phyloP scores from a whole-genome alignment of 2,329 filamentous ascomycete species.

The Aspergillus arachidicola region DNA sequence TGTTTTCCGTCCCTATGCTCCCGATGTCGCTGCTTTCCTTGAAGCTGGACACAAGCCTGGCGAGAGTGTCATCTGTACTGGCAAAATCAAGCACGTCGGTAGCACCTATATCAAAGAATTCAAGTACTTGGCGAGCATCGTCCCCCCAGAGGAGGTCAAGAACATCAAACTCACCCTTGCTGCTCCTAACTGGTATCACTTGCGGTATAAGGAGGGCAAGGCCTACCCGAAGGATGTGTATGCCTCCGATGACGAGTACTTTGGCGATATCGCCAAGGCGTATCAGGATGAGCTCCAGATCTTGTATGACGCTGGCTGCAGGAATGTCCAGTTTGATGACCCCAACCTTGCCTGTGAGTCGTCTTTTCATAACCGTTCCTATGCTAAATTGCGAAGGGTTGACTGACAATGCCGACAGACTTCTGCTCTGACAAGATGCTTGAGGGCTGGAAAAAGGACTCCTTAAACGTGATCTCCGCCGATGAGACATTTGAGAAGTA shows the following conservation, averaged over 20 bases:
- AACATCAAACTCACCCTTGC: constrained; percentile 71
- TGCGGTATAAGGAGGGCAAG: constrained; percentile 59
- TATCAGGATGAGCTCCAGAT: constrained; percentile 65
- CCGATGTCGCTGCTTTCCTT: constrained; percentile 64
- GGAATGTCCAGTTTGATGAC: constrained; percentile 70
- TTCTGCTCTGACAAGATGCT: constrained; percentile 76
- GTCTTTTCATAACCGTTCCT: constrained; percentile 42
- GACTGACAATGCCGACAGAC: constrained; percentile 48
- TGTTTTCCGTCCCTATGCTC: constrained; percentile 62
- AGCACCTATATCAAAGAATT: constrained; percentile 62
- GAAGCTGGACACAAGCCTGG: constrained; percentile 60
- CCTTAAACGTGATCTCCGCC: constrained; percentile 67
- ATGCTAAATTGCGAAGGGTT: background rate
- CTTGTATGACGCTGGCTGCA: constrained; percentile 63
- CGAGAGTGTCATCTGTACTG: constrained; percentile 58
- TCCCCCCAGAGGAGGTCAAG: constrained; percentile 63
- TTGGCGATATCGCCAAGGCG: constrained; percentile 65
- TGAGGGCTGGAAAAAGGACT: constrained; percentile 68
- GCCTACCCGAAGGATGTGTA: constrained; percentile 62
- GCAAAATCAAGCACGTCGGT: constrained; percentile 61
- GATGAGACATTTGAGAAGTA: constrained; percentile 75
- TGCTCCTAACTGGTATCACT: constrained; percentile 70
- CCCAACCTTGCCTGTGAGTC: constrained; percentile 66
- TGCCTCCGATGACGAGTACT: constrained; percentile 62
- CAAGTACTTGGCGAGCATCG: constrained; percentile 60